phyloP scores from a whole-genome alignment of 495 filamentous ascomycete genomes.

The Cairneyella variabilis region DNA sequence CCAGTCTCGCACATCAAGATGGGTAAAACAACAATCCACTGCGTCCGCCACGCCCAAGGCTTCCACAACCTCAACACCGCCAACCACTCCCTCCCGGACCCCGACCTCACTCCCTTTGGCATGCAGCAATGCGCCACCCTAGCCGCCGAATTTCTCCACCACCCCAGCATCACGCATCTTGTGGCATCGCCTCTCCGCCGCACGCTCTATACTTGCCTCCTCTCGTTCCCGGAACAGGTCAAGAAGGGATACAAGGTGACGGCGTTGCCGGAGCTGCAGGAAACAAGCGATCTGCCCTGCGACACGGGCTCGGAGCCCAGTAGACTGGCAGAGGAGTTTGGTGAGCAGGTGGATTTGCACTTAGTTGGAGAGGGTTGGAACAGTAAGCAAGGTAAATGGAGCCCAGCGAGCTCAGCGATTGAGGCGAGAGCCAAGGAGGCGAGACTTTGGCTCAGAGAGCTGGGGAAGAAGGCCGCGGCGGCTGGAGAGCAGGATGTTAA shows the following conservation, averaged over 20 bases:
- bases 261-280: slow-evolving; percentile 77
- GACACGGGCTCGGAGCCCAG: slow-evolving; percentile 64
- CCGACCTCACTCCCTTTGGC: slow-evolving; percentile 73
- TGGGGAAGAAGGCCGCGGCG: slow-evolving; percentile 42
- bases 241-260: slow-evolving; percentile 48
- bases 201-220: slow-evolving; percentile 76
- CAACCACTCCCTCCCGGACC: slow-evolving; percentile 73
- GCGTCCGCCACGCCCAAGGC: slow-evolving; percentile 8
- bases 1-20: slow-evolving; percentile 1
- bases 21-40: slow-evolving; percentile 12
- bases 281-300: slow-evolving; percentile 71
- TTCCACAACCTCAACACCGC: slow-evolving; percentile 69
- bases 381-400: slow-evolving; percentile 60
- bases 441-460: slow-evolving; percentile 62
- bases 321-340: slow-evolving; percentile 46
- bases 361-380: slow-evolving; percentile 65
- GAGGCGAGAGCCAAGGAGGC: slow-evolving; percentile 58
- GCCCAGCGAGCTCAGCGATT: slow-evolving; percentile 53
- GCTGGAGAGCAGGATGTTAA: slow-evolving; percentile 36
- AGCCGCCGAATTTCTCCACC: slow-evolving; percentile 56
- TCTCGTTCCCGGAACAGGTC: slow-evolving; percentile 58
- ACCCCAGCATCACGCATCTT: slow-evolving; percentile 62
- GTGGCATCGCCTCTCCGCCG: slow-evolving; percentile 81
- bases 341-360: slow-evolving; percentile 58
- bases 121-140: slow-evolving; percentile 70